These are phyloP conservation scores for Globisporangium solare DNA, from an alignment of 352 stramenopile genomes.

Conservation along the genomic window DNA sequence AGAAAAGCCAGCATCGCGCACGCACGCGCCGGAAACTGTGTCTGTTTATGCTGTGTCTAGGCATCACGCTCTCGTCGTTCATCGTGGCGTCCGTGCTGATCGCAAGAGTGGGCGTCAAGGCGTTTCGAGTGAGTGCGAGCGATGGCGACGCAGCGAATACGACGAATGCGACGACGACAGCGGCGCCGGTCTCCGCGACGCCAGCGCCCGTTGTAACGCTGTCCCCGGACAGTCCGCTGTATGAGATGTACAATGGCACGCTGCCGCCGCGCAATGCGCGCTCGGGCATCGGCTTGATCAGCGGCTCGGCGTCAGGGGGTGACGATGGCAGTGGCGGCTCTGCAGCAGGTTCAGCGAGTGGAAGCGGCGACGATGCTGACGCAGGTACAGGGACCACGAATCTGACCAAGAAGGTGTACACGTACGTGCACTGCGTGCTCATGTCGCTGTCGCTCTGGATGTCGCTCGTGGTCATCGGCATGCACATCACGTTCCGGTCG, in stretches of 20 bases:
- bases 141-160: not conserved
- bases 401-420: constrained; percentile 34
- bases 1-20: constrained; percentile 51
- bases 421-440: constrained; percentile 67
- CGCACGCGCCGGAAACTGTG: constrained; percentile 54
- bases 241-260: constrained; percentile 15
- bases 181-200: constrained; percentile 4
- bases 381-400: constrained; percentile 7
- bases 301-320: not conserved
- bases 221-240: constrained; percentile 11
- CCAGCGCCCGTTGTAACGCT: constrained; percentile 11
- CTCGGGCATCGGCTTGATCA: constrained; percentile 19
- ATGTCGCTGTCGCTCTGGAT: constrained; percentile 77
- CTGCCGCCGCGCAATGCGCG: constrained; percentile 12
- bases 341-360: too few species aligned
- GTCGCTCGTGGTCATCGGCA: constrained; percentile 68
- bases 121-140: not conserved
- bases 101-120: constrained; percentile 39
- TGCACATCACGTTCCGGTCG: constrained; percentile 68
- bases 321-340: not conserved
- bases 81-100: constrained; percentile 56
- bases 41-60: constrained; percentile 53
- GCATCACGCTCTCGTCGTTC: constrained; percentile 54
- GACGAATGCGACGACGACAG: not conserved
- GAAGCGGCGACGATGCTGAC: not conserved